Evolutionary conservation across 1,284 basidiomycete species (phyloP), one percentile per base, ranked within the genome.

Genomic region (Sparassis latifolia): DNA sequence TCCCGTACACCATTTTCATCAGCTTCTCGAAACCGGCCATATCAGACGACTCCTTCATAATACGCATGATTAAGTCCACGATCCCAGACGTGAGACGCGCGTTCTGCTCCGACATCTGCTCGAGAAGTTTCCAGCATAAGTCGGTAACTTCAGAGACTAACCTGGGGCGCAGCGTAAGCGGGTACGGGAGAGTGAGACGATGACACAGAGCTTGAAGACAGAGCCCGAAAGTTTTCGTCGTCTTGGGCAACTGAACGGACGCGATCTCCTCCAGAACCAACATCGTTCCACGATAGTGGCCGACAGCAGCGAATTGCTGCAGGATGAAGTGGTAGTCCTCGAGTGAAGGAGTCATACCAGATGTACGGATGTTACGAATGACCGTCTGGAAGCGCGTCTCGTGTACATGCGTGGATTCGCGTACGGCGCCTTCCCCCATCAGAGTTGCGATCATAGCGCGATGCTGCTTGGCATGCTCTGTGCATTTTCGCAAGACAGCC

Each of bases 241-340:
- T 64, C 12, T 82, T 83, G 42, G 61, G 58, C 38, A 80, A 56
- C 33, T 74, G 76, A 2, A 67, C 50, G 32, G 66, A 60, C 32
- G 61, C 62, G 51, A 90, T 65, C 59, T 89, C 86, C 47, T 73
- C 66, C 58, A 86, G 79, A 4, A 89, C 77, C 47, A 75, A 64
- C 58, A 77, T 69, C 12, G 77, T 73, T 6, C 83, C 84, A 28
- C 69, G 58, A 57, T 80, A 70, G 60, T 90, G 77, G 4, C 87
- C 88, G 3, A 80, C 78, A 0, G 82, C 79, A 39, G 86, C 84
- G 55, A 88, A 87, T 51, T 88, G 84, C 53, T 77, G 73, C 46
- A 91, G 64, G 47, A 91, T 68, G 60, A 82, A 83, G 62, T 90
- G 76, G 63, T 85, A 90, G 63, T 90, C 88, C 2, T 79, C 76